A percentile compares a stretch with the other conserved stretches of the same genome.
Evolutionary conservation across 2,329 filamentous ascomycete genomes (phyloP).

Genomic region (Talaromyces sp.): DNA sequence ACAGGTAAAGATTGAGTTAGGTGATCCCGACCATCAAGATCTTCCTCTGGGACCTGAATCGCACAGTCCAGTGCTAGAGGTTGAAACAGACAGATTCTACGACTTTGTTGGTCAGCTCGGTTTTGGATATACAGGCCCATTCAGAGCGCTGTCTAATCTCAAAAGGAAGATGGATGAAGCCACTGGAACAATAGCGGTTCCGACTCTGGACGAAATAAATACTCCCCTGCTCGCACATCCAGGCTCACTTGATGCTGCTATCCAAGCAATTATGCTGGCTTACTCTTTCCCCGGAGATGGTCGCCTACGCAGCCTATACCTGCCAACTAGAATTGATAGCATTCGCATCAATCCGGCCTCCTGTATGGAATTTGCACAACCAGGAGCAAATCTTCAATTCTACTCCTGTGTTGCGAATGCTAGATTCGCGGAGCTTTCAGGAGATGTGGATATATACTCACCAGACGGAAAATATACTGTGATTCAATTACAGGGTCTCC

Average conservation of each 20-base stretch:
- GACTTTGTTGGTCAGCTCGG: conserved; percentile 25
- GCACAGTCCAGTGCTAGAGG: conserved; percentile 11
- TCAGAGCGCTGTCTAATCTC: conserved; percentile 20
- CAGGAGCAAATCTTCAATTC: conserved; percentile 19
- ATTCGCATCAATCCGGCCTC: conserved; percentile 19
- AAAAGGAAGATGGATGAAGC: conserved; percentile 25
- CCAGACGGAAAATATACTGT: conserved; percentile 16
- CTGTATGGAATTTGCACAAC: conserved; percentile 6
- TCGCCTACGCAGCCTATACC: conserved; percentile 20
- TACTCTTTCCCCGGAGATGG: conserved; percentile 27
- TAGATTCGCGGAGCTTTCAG: conserved; percentile 22
- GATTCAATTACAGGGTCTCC: conserved; percentile 25
- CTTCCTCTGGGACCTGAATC: conserved; percentile 6
- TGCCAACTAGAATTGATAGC: conserved; percentile 24
- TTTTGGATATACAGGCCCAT: conserved; percentile 30
- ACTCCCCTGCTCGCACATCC: conserved; percentile 18
- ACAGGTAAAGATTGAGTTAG: conserved; percentile 12
- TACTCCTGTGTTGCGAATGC: conserved; percentile 18
- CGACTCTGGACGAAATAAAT: background rate
- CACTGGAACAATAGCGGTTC: conserved; percentile 19
- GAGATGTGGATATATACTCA: conserved; percentile 28
- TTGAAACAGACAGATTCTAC: conserved; percentile 31
- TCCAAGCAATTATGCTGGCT: conserved; percentile 26
- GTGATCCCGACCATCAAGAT: conserved; percentile 5
- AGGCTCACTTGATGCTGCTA: conserved; percentile 19